Base-by-base conservation (phyloP, 2,329 filamentous ascomycete species). In the Aureobasidium sp. region DNA sequence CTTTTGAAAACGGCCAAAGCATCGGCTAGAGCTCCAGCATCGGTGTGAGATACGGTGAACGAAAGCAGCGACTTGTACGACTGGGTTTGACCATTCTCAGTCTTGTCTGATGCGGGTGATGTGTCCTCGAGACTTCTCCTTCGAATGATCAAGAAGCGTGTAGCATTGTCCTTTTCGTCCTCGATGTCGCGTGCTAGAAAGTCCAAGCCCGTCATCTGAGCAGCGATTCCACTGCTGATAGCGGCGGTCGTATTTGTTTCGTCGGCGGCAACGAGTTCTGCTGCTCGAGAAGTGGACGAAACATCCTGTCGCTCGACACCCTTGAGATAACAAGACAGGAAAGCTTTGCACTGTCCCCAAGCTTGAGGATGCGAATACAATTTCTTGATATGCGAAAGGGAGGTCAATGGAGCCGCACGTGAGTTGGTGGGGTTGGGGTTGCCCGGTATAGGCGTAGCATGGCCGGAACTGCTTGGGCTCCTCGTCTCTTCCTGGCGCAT, bases 281-380 rank as follows among this genome's bases (percentile, higher is more conserved):
- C 91, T 0, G 88, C 93, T 58, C 83, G 84, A 61, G 86, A 90
- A 5, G 93, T 98, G 24, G 86, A 93, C 56, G 83, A 86, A 38
- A 88, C 85, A 65, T 97, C 90, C 56, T 91, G 80, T 49, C 84
- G 79, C 71, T 95, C 88, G n/a, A 85, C 76, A 39, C 80, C 80
- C 60, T 83, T 83, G 57, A 95, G 79, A 62, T 87, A 75, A 24
- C 76, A 73, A 7, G 77, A 74, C 22, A 96, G 78, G 69, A 95
- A 95, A 7, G 66, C 69, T 39, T 83, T 83, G 70, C 90, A 96
- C 71, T 98, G 93, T 22, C 90, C 90, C 76, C 93, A 95, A 24
- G 90, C 93, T 70, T 98, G 93, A 8, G 91, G 90, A 70, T 98
- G 93, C 21, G 88, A 93, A 73, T 95, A 95, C 35, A 98, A 70